A percentile compares a stretch with the other conserved stretches of the same genome.
Evolutionary conservation across 1,139 yeast species (phyloP).

Genomic region (Arxiozyma slooffiae): DNA sequence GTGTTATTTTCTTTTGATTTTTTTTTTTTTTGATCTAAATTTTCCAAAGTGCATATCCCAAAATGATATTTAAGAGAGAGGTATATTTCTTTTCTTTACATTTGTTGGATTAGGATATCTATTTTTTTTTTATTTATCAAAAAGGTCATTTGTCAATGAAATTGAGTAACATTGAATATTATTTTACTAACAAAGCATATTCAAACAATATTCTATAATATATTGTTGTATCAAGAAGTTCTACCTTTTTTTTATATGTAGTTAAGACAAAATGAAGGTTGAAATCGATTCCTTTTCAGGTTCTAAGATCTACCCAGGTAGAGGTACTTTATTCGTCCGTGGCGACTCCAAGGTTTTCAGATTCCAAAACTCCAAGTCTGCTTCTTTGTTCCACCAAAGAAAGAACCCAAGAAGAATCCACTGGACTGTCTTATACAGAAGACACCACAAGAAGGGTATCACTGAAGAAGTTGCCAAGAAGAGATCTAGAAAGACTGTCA

Average conservation of each 20-base stretch:
- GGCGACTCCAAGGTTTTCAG: constrained; percentile 99
- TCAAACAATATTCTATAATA: background rate
- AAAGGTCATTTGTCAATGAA: background rate
- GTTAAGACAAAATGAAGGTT: constrained; percentile 64
- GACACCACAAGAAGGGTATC: constrained; percentile 99
- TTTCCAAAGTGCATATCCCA: background rate
- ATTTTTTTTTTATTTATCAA: background rate
- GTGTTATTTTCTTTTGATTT: background rate
- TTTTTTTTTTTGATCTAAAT: too few relatives aligned
- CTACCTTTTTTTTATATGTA: background rate
- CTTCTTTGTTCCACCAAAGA: constrained; percentile 98
- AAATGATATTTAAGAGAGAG: too few relatives aligned
- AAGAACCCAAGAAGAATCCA: constrained; percentile 99
- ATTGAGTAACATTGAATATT: too few relatives aligned
- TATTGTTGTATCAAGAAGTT: background rate
- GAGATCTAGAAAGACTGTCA: constrained; percentile 95
- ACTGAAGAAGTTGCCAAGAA: constrained; percentile 97
- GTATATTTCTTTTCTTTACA: background rate
- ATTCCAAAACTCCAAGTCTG: constrained; percentile 96
- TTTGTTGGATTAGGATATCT: background rate
- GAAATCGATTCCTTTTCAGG: constrained; percentile 99
- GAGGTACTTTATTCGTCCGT: constrained; percentile 98
- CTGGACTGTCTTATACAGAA: constrained; percentile 99
- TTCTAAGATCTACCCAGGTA: constrained; percentile 99
- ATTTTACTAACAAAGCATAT: background rate